These are phyloP conservation scores for Brassica napus DNA, from an alignment of 345 rosid genomes.

Conservation along the genomic window DNA sequence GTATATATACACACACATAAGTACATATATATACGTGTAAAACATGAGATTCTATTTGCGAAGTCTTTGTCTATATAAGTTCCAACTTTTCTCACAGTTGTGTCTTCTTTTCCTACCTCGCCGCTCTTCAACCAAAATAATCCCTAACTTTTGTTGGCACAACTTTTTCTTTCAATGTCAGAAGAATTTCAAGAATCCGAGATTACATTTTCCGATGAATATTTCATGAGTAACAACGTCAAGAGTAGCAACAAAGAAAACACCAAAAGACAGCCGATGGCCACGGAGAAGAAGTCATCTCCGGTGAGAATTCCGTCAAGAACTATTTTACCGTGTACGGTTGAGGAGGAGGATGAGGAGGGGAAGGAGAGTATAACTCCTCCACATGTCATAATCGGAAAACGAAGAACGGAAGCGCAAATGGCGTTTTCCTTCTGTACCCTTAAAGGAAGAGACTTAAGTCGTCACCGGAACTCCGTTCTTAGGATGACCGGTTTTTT, in stretches of 20 bases:
- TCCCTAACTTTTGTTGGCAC: neutral
- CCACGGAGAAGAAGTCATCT: slow-evolving; percentile 29
- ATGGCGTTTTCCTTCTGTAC: slow-evolving; percentile 79
- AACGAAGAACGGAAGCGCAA: slow-evolving; percentile 52
- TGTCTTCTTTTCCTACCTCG: slow-evolving; percentile 22
- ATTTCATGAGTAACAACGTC: neutral
- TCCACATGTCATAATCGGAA: slow-evolving; percentile 59
- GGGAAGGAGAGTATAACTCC: slow-evolving; percentile 46
- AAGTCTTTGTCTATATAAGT: slow-evolving; percentile 32
- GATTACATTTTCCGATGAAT: slow-evolving; percentile 44
- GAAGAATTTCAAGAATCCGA: slow-evolving; percentile 68
- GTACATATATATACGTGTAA: slow-evolving; percentile 21
- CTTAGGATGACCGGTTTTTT: slow-evolving; percentile 87
- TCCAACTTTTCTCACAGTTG: neutral
- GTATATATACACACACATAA: neutral
- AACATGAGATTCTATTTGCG: slow-evolving; percentile 40
- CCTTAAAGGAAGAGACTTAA: slow-evolving; percentile 78
- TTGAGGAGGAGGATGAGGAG: slow-evolving; percentile 31
- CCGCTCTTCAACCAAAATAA: slow-evolving; percentile 5
- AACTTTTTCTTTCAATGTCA: slow-evolving; percentile 35
- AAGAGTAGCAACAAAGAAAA: slow-evolving; percentile 1
- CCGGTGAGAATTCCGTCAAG: slow-evolving; percentile 44
- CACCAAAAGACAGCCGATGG: slow-evolving; percentile 17
- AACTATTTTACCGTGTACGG: slow-evolving; percentile 29
- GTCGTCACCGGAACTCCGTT: slow-evolving; percentile 72